A percentile compares a stretch with the other conserved stretches of the same genome.
Evolutionary conservation across 305 asterid species (phyloP).

Genomic region (Fraxinus platypoda): DNA sequence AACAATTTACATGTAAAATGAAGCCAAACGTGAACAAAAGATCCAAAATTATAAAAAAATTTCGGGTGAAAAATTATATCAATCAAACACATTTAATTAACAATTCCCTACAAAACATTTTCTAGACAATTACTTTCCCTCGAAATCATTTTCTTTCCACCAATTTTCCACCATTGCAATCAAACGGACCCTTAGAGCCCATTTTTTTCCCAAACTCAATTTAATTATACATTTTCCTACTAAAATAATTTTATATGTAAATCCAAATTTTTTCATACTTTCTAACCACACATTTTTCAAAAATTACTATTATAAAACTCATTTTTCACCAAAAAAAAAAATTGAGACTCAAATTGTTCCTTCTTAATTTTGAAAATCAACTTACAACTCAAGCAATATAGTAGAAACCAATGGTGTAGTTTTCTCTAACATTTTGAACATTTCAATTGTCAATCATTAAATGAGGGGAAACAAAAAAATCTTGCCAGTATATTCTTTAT

Average conservation of each 20-base stretch:
- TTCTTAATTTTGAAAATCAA: not conserved
- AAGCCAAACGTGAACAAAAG: no score
- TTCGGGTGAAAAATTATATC: no score
- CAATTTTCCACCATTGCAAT: no score
- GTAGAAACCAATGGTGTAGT: not conserved
- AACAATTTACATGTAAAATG: no score
- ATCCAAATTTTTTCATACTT: not conserved
- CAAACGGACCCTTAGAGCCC: no score
- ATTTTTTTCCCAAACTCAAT: not conserved
- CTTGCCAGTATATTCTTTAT: not conserved
- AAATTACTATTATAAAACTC: not conserved
- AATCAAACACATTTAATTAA: no score
- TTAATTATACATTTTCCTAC: not conserved
- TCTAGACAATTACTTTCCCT: no score
- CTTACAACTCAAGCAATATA: not conserved
- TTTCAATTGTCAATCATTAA: not conserved
- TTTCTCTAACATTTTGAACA: not conserved
- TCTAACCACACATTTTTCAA: not conserved
- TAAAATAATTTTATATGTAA: not conserved
- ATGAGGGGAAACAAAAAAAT: not conserved
- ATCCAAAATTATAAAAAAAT: no score
- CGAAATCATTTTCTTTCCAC: no score
- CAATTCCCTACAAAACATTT: no score
- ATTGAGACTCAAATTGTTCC: not conserved
- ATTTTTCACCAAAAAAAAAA: not conserved